Conservation (phyloP, 225 moss, liverwort and hornwort genomes). For the Physcomitrellopsis africana region DNA sequence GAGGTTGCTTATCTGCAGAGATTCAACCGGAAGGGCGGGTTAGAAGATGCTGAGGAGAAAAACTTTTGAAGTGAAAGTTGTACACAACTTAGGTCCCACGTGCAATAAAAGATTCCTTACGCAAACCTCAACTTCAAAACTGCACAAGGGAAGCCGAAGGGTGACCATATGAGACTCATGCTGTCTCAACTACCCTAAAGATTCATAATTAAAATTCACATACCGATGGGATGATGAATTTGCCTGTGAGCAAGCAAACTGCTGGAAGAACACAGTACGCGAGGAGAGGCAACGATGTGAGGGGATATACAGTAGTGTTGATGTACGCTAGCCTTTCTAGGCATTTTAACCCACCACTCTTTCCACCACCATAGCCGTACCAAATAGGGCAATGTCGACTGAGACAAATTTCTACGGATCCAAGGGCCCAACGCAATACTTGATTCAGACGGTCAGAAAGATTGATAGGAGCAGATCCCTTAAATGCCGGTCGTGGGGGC, state of each 20-base stretch:
- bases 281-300: constrained; percentile 77
- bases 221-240: constrained; percentile 86
- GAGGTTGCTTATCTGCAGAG: constrained; percentile 79
- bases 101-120: background rate
- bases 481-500: constrained; percentile 72
- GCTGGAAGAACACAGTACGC: constrained; percentile 85
- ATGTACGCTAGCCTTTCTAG: constrained; percentile 78
- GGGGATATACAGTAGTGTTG: constrained; percentile 78
- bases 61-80: background rate
- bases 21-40: background rate
- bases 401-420: constrained; percentile 80
- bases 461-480: constrained; percentile 70
- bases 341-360: constrained; percentile 70
- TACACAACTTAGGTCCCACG: background rate
- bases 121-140: background rate
- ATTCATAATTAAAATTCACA: background rate
- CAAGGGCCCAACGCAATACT: constrained; percentile 85
- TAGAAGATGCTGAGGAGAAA: constrained; percentile 9
- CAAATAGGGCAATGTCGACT: constrained; percentile 82
- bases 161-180: background rate
- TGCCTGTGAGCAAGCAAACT: constrained; percentile 73
- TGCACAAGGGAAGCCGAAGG: background rate
- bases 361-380: constrained; percentile 76
- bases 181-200: background rate
- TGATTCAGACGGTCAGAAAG: constrained; percentile 84